Percentiles rank a stretch among this genome's conserved stretches.
These are phyloP conservation scores for Escallonia herrerae DNA, from an alignment of 129 eudicot species.

Conservation along the genomic window DNA sequence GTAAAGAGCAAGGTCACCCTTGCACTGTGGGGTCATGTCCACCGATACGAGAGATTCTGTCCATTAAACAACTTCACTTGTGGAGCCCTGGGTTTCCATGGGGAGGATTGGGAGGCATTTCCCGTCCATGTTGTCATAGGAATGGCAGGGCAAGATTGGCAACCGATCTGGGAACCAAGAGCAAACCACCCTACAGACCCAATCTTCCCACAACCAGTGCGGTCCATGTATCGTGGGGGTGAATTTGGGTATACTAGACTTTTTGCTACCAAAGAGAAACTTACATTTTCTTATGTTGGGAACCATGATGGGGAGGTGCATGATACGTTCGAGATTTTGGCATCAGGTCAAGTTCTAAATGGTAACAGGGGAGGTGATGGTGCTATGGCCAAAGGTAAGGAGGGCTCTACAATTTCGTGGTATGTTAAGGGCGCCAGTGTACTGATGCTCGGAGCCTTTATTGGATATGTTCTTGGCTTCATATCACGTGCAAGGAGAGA, in stretches of 20 bases:
- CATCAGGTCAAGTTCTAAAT: conserved; percentile 57
- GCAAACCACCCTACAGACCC: conserved; percentile 49
- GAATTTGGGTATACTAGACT: conserved; percentile 93
- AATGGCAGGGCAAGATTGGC: conserved; percentile 98
- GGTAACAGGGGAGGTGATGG: conserved; percentile 17
- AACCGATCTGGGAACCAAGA: conserved; percentile 85
- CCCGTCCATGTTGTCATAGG: conserved; percentile 94
- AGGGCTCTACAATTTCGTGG: conserved; percentile 26
- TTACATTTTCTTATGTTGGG: conserved; percentile 70
- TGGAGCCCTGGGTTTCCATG: conserved; percentile 40
- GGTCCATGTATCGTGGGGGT: conserved; percentile 77
- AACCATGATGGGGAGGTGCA: conserved; percentile 92
- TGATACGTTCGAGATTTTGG: conserved; percentile 71
- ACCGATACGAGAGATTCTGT: conserved; percentile 93
- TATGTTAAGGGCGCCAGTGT: conserved; percentile 41
- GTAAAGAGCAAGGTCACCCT: conserved; percentile 73
- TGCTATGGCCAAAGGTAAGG: not conserved
- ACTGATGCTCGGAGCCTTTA: conserved; percentile 46
- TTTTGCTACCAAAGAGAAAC: conserved; percentile 57
- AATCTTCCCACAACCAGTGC: conserved; percentile 68
- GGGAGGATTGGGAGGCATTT: conserved; percentile 20
- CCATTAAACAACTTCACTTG: conserved; percentile 74
- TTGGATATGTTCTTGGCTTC: conserved; percentile 72
- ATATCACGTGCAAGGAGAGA: conserved; percentile 45
- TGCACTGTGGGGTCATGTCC: conserved; percentile 98